Evolutionary conservation across 2,329 filamentous ascomycete species (phyloP).

Genomic region (Exserohilum rostratum): DNA sequence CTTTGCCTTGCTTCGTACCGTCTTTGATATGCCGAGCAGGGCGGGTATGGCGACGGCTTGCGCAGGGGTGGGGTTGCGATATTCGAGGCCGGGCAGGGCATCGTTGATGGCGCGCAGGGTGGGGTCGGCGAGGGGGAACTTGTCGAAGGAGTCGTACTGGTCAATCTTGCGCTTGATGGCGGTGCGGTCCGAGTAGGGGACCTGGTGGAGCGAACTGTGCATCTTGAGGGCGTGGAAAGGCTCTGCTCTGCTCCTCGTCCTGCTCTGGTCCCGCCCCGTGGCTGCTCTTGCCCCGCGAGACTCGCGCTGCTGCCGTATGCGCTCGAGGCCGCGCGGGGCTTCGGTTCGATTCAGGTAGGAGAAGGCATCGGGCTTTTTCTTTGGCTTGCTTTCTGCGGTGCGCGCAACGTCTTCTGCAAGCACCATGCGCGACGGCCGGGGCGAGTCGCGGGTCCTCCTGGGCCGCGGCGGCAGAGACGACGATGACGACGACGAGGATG

Average conservation of each 20-base stretch:
- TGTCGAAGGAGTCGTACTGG: slow-evolving; percentile 77
- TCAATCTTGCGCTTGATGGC: slow-evolving; percentile 66
- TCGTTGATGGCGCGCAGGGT: slow-evolving; percentile 78
- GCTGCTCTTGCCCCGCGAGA: slow-evolving; percentile 12
- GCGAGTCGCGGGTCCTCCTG: slow-evolving; percentile 13
- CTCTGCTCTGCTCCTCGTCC: slow-evolving; percentile 49
- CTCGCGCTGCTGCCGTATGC: slow-evolving; percentile 19
- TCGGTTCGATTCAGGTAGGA: slow-evolving; percentile 42
- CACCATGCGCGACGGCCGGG: slow-evolving; percentile 55
- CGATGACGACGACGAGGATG: background rate
- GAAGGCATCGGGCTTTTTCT: slow-evolving; percentile 41
- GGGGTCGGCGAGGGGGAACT: slow-evolving; percentile 75
- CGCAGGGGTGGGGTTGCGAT: slow-evolving; percentile 83
- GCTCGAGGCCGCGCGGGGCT: slow-evolving; percentile 33
- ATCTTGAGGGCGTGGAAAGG: slow-evolving; percentile 88
- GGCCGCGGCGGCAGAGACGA: slow-evolving; percentile 5
- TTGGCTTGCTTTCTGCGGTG: slow-evolving; percentile 29
- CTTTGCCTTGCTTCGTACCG: slow-evolving; percentile 34
- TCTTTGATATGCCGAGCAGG: slow-evolving; percentile 66
- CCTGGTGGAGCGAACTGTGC: slow-evolving; percentile 77
- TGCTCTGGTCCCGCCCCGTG: slow-evolving; percentile 28
- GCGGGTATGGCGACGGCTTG: slow-evolving; percentile 88
- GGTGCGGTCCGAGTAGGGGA: slow-evolving; percentile 75
- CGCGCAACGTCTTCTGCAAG: slow-evolving; percentile 51
- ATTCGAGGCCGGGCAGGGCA: slow-evolving; percentile 74